Evolutionary conservation across 2,329 filamentous ascomycete genomes (phyloP), one percentile per base, ranked within the genome.

Genomic region (Bipolaris sorokiniana): DNA sequence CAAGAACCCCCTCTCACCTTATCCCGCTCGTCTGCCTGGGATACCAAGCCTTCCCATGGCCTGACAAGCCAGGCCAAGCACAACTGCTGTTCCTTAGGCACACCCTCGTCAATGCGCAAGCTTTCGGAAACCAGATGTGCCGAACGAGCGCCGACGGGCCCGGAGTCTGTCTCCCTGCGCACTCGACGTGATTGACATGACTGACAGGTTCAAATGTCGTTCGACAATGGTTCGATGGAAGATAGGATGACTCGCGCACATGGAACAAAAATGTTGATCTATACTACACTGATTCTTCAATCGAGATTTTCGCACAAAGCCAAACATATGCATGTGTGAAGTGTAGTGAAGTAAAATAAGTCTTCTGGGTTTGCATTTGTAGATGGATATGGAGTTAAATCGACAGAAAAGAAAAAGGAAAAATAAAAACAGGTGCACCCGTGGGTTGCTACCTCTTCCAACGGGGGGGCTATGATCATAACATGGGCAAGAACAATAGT

Each of bases 371-470:
- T n/a, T 42, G 40, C 40, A 42, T 42, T 41, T 23, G 38, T 42
- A 42, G 22, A 42, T 26, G 23, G 40, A 26, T 42, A 42, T 42
- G 7, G 5, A 18, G 15, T 42, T 26, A 42, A 22, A 16, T 42
- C 40, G n/a, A 42, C 40, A 31, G 28, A 40, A 31, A 31, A 31
- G 11, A 23, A 18, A 40, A 11, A 20, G n/a, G n/a, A 51, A 52
- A 50, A 45, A 57, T 31, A 31, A 31, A 45, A 48, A 37, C 33
- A 31, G 42, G 54, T 38, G 54, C 28, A 45, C 45, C 54, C 54
- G 38, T 57, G 15, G 54, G 42, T 33, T 33, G 51, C 45, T 57
- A 46, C 45, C 50, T 38, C 45, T 38, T 44, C 28, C 38, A 16
- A 48, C 26, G 42, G 31, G 40, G 28, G 40, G 33, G 52, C 52